Percentiles rank a stretch among this genome's conserved stretches.
These are phyloP conservation scores for Torrubiellomyces zombiae DNA, from an alignment of 2,329 filamentous ascomycete species.

Conservation along the genomic window DNA sequence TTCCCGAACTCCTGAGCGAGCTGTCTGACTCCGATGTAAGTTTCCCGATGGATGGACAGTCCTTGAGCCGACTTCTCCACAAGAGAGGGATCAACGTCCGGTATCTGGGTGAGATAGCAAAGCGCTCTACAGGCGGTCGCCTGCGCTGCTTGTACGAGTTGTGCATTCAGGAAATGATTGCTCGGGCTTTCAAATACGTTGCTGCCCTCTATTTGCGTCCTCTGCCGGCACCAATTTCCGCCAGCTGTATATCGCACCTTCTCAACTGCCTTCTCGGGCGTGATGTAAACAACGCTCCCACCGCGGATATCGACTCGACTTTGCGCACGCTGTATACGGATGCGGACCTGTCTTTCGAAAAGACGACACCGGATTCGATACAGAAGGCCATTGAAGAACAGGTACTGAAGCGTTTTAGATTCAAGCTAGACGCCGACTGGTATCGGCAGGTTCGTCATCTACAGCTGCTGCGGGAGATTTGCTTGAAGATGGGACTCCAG, in stretches of 20 bases:
- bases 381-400: constrained; percentile 55
- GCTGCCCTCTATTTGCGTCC: constrained; percentile 63
- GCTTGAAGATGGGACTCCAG: constrained; percentile 79
- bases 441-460: constrained; percentile 49
- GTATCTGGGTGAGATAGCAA: constrained; percentile 76
- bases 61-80: constrained; percentile 74
- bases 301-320: constrained; percentile 58
- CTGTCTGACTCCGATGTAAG: constrained; percentile 84
- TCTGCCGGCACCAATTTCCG: constrained; percentile 63
- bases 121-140: constrained; percentile 51
- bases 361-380: constrained; percentile 58
- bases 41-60: constrained; percentile 97
- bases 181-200: constrained; percentile 91
- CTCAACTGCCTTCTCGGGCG: constrained; percentile 83
- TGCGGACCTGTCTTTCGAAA: constrained; percentile 65
- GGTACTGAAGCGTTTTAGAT: constrained; percentile 59
- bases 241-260: constrained; percentile 67
- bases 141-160: constrained; percentile 64
- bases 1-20: constrained; percentile 76
- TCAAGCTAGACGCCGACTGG: constrained; percentile 54
- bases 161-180: constrained; percentile 79
- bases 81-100: constrained; percentile 95
- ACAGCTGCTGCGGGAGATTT: constrained; percentile 79
- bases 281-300: constrained; percentile 59
- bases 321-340: constrained; percentile 66